These are phyloP conservation scores for Berberis thunbergii DNA, from an alignment of 164 flowering plant species.

Conservation along the genomic window DNA sequence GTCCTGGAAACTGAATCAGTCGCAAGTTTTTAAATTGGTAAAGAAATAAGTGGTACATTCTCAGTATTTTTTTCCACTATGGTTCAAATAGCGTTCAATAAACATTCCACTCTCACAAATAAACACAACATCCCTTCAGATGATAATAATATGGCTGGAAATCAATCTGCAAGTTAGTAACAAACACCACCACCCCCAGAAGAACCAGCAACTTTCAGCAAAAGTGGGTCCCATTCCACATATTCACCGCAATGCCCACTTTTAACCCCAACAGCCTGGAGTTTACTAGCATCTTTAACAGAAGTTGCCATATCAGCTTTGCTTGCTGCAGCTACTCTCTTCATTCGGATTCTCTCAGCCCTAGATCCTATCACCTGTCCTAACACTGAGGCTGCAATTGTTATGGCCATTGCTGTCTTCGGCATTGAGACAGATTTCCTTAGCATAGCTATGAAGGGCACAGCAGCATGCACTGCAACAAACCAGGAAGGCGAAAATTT, in stretches of 20 bases:
- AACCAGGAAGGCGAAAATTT: conserved; percentile 37
- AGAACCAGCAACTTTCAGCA: conserved; percentile 23
- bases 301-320: conserved; percentile 10
- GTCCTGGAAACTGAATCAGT: too few species aligned
- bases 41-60: too few species aligned
- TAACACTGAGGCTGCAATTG: conserved; percentile 83
- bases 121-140: background rate
- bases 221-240: conserved; percentile 34
- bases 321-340: conserved; percentile 27
- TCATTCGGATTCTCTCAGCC: conserved; percentile 76
- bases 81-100: background rate
- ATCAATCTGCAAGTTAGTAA: conserved; percentile 16
- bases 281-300: conserved; percentile 8
- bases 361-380: conserved; percentile 96
- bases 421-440: conserved; percentile 94
- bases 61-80: too few species aligned
- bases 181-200: conserved; percentile 28
- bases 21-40: too few species aligned
- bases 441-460: conserved; percentile 33
- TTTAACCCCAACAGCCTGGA: conserved; percentile 17
- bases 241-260: conserved; percentile 27
- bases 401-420: conserved; percentile 93
- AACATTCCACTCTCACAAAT: background rate
- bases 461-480: conserved; percentile 22
- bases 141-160: background rate